Evolutionary conservation across 495 filamentous ascomycete species (phyloP).

Genomic region (Tuber microsphaerosporum): DNA sequence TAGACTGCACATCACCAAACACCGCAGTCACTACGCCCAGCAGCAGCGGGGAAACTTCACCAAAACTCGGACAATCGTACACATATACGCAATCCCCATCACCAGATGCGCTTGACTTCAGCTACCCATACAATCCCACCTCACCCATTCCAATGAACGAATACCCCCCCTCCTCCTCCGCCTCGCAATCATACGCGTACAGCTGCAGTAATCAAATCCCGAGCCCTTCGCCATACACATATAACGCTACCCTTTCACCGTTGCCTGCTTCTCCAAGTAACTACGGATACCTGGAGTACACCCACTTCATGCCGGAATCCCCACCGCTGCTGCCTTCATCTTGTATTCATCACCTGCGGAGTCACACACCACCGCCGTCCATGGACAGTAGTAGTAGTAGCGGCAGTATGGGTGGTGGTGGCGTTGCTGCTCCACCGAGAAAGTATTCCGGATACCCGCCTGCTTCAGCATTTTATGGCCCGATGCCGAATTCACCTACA

Average conservation of each 20-base stretch:
- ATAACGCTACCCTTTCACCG: constrained; percentile 12
- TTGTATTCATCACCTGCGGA: constrained; percentile 7
- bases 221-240: constrained; percentile 20
- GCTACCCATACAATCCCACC: constrained; percentile 21
- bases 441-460: constrained; percentile 38
- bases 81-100: constrained; percentile 28
- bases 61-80: constrained; percentile 34
- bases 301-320: background rate
- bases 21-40: constrained; percentile 36
- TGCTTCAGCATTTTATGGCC: constrained; percentile 38
- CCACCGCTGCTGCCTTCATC: constrained; percentile 1
- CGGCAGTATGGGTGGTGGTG: background rate
- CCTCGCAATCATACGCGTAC: constrained; percentile 19
- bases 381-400: background rate
- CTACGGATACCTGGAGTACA: constrained; percentile 1
- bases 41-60: constrained; percentile 26
- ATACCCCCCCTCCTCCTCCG: constrained; percentile 17
- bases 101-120: constrained; percentile 23
- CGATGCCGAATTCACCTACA: constrained; percentile 16
- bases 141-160: constrained; percentile 22
- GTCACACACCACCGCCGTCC: background rate
- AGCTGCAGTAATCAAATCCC: constrained; percentile 22
- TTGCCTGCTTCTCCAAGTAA: constrained; percentile 13
- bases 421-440: constrained; percentile 7
- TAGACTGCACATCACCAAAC: constrained; percentile 32